Evolutionary conservation across 2,329 filamentous ascomycete genomes (phyloP).

Genomic region (Diaporthe citrichinensis): DNA sequence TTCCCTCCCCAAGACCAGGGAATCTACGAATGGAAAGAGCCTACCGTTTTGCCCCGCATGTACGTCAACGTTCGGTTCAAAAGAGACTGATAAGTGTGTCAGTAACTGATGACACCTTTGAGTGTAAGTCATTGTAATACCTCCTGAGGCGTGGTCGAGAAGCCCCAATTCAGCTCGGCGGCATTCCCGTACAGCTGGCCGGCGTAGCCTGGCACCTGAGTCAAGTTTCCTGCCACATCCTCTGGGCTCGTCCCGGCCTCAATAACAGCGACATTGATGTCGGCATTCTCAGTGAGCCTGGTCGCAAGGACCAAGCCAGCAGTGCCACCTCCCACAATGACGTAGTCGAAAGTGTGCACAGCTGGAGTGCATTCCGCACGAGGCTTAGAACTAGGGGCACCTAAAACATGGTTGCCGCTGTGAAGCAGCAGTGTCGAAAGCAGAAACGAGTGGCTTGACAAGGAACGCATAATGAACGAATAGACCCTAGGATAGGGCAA

Average conservation of each 20-base stretch:
- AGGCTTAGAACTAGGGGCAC: not conserved
- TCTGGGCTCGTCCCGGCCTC: constrained; percentile 29
- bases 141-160: constrained; percentile 14
- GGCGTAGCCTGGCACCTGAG: constrained; percentile 31
- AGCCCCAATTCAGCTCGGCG: constrained; percentile 29
- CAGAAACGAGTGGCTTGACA: constrained; percentile 11
- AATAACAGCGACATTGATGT: constrained; percentile 29
- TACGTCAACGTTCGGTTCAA: constrained; percentile 3
- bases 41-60: constrained; percentile 23
- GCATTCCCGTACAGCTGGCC: not conserved
- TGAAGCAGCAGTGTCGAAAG: constrained; percentile 15
- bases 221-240: constrained; percentile 18
- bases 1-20: not conserved
- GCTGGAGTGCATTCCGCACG: constrained; percentile 14
- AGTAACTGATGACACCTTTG: not conserved
- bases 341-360: constrained; percentile 24
- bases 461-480: constrained; percentile 7
- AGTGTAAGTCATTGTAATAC: not conserved
- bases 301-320: constrained; percentile 33
- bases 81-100: not conserved
- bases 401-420: constrained; percentile 6
- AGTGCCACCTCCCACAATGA: constrained; percentile 36
- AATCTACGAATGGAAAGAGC: not conserved
- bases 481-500: not conserved
- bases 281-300: constrained; percentile 27